phyloP scores from a whole-genome alignment of 2,329 filamentous ascomycete genomes.

The Alternaria triticimaculans region DNA sequence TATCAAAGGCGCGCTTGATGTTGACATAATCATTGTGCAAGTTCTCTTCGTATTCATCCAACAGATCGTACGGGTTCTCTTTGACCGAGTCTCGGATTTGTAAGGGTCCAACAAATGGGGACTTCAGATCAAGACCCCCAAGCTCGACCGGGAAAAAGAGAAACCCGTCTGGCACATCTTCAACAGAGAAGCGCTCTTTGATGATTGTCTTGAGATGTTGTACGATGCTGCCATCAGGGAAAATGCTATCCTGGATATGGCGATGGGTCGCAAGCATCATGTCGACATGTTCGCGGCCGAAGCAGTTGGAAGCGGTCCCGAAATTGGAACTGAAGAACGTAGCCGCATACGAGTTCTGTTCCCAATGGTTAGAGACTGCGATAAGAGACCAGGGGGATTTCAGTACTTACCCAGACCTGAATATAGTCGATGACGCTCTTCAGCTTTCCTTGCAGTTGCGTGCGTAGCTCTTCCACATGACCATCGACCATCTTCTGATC shows the following conservation, averaged over 20 bases:
- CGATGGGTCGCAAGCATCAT: constrained; percentile 59
- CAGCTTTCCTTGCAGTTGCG: constrained; percentile 36
- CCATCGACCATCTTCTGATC: constrained; percentile 43
- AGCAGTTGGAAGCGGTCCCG: constrained; percentile 60
- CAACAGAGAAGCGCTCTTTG: constrained; percentile 58
- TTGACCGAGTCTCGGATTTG: constrained; percentile 48
- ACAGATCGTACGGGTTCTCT: constrained; percentile 48
- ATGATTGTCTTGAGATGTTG: constrained; percentile 57
- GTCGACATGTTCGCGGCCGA: constrained; percentile 60
- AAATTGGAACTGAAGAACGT: constrained; percentile 63
- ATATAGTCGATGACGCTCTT: constrained; percentile 45
- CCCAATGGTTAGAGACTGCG: constrained; percentile 22
- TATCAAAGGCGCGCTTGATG: constrained; percentile 40
- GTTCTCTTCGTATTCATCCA: constrained; percentile 52
- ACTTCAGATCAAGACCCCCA: constrained; percentile 59
- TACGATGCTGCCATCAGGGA: constrained; percentile 45
- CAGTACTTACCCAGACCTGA: constrained; percentile 23
- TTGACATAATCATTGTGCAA: constrained; percentile 46
- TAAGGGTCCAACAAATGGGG: constrained; percentile 58
- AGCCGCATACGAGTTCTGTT: constrained; percentile 61
- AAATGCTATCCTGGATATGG: constrained; percentile 58
- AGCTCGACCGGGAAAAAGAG: constrained; percentile 61
- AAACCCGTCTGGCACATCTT: constrained; percentile 58
- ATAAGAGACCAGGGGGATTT: background rate
- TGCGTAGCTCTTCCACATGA: constrained; percentile 38